Evolutionary conservation across 73 alveolate species (phyloP).

Genomic region (Tetrahymena elliotti): DNA sequence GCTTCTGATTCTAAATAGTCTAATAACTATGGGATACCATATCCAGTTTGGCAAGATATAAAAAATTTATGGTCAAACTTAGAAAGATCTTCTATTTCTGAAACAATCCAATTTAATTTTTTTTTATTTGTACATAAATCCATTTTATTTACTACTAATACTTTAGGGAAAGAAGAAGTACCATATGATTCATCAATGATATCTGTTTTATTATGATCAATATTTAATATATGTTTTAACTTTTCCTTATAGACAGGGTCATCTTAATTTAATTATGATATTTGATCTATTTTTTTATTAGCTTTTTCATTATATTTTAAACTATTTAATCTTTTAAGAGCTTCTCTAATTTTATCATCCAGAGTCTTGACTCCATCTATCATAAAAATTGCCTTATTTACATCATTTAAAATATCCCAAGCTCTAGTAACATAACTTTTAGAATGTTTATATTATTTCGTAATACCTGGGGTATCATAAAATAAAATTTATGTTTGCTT

Average conservation of each 20-base stretch:
- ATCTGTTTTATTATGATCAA: neutral
- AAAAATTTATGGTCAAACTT: slow-evolving; percentile 30
- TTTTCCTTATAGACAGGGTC: neutral
- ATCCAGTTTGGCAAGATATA: slow-evolving; percentile 28
- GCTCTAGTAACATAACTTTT: slow-evolving; percentile 6
- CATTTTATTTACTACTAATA: slow-evolving; percentile 34
- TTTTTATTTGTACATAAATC: slow-evolving; percentile 34
- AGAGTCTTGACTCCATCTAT: slow-evolving; percentile 33
- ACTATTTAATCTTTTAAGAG: slow-evolving; percentile 12
- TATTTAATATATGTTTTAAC: neutral
- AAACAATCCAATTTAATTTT: slow-evolving; percentile 23
- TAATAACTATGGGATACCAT: slow-evolving; percentile 15
- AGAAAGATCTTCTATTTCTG: slow-evolving; percentile 38
- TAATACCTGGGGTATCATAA: slow-evolving; percentile 37
- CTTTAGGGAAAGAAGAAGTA: slow-evolving; percentile 10
- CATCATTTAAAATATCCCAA: slow-evolving; percentile 32
- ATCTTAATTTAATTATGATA: neutral
- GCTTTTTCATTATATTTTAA: slow-evolving; percentile 10
- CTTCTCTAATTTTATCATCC: slow-evolving; percentile 19
- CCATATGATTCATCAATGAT: neutral
- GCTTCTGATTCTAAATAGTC: slow-evolving; percentile 16
- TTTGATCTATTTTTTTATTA: neutral
- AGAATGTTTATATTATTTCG: slow-evolving; percentile 9
- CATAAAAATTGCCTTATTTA: slow-evolving; percentile 6
- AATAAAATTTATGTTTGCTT: slow-evolving; percentile 5